These are phyloP conservation scores for Penicillium sumatraense DNA, from an alignment of 2,329 filamentous ascomycete species.

Conservation along the genomic window DNA sequence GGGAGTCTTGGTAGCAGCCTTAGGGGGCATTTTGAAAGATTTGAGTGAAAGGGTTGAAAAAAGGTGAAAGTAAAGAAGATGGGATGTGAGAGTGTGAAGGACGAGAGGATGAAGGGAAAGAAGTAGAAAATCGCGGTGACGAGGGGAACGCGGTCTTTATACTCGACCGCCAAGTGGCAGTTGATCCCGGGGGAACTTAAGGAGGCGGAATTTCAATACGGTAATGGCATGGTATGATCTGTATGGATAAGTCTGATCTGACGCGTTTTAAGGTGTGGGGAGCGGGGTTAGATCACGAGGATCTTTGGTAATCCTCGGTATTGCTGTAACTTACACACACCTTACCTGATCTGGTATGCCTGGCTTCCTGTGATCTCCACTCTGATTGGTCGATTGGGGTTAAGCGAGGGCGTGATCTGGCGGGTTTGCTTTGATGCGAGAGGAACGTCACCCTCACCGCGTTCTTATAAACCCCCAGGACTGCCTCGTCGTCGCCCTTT, in stretches of 20 bases:
- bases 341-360: conserved; percentile 33
- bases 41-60: conserved; percentile 28
- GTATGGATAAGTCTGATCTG: conserved; percentile 46
- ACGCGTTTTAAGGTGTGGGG: conserved; percentile 26
- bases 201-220: conserved; percentile 53
- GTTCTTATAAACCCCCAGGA: conserved; percentile 49
- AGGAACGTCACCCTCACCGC: conserved; percentile 49
- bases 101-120: conserved; percentile 35
- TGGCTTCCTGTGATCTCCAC: conserved; percentile 34
- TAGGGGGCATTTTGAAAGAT: conserved; percentile 84
- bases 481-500: conserved; percentile 34
- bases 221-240: conserved; percentile 48
- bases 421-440: conserved; percentile 37
- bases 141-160: conserved; percentile 52
- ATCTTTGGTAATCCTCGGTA: conserved; percentile 27
- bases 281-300: conserved; percentile 23
- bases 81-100: conserved; percentile 15
- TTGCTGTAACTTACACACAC: conserved; percentile 26
- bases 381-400: conserved; percentile 47
- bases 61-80: conserved; percentile 33
- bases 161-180: conserved; percentile 44
- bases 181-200: conserved; percentile 50
- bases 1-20: conserved; percentile 98
- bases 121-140: conserved; percentile 43
- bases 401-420: conserved; percentile 55